Base-by-base conservation (phyloP, 169 alveolate species). In the Perkinsus olseni region DNA sequence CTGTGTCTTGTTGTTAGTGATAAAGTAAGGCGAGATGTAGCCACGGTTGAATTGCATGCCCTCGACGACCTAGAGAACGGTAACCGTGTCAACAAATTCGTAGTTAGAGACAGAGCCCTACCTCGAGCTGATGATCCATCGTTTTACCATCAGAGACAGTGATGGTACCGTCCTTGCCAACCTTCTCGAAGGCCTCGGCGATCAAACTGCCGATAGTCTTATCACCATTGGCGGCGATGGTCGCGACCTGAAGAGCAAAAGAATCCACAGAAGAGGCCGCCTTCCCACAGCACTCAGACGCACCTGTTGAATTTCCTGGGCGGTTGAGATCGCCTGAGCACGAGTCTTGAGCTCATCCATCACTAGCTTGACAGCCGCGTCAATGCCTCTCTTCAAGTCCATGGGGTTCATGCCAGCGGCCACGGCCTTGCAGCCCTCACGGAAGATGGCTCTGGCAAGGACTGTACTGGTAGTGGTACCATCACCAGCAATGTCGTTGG, bases 391-490 rank as follows among this genome's bases (percentile, higher is more conserved):
- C 94, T 99, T 96, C 91, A 99, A 94, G 95, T 99, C 99, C 99
- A 99, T 98, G 28, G 99, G 99, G 96, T 99, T 99, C 97, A 99
- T 96, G 38, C 99, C 99, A 24, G 99, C 99, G 91, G 99, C 99
- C n/a, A 99, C 99, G 37, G 99, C 98, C 94, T 98, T 98, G 96
- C 99, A 98, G 39, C 99, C 99, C 74, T 98, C 99, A 94, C 98
- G 98, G 97, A 97, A 99, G 91, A 99, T 98, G 50, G 99, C 99
- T 74, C 99, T 96, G 24, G 99, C 99, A 62, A 99, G 96, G 48
- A 99, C 98, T 0, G 99, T 99, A 50, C 99, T 99, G 31, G 99
- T 99, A 0, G 99, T 99, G 50, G 99, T 99, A 48, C 99, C 99
- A 95, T 99, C 99, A 38, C 99, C 99, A 74, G 99, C 99, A 93